Conservation (phyloP, 495 filamentous ascomycete genomes). For the Podospora sp. region DNA sequence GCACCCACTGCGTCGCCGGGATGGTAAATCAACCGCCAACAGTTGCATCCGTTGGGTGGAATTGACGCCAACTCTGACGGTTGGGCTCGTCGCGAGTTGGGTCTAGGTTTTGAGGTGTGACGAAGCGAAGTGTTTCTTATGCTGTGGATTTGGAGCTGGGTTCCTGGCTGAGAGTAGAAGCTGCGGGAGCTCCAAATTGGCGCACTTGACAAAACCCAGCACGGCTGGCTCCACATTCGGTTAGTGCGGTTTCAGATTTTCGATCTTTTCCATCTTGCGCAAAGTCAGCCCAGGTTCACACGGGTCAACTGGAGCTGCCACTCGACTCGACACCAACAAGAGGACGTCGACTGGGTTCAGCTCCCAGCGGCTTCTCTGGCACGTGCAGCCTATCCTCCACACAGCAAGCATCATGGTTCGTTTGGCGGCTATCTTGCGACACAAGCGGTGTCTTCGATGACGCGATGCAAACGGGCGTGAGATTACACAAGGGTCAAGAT, state of each 20-base stretch:
- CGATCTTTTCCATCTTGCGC: slow-evolving; percentile 10
- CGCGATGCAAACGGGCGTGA: neutral
- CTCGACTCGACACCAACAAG: neutral
- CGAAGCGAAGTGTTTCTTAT: neutral
- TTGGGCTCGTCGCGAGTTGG: neutral
- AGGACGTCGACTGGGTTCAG: neutral
- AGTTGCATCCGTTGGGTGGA: neutral
- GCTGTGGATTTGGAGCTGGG: neutral
- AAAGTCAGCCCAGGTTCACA: neutral
- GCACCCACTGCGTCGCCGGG: neutral
- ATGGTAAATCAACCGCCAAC: neutral
- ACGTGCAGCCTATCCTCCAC: neutral
- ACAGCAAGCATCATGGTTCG: neutral
- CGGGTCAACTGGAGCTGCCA: neutral
- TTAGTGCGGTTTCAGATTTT: slow-evolving; percentile 20
- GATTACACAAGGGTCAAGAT: neutral
- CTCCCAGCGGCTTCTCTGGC: neutral
- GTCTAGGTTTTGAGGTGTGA: neutral
- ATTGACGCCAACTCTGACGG: neutral
- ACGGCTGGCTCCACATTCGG: slow-evolving; percentile 6
- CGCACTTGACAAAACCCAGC: neutral
- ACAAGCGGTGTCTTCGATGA: neutral
- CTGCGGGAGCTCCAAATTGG: slow-evolving; percentile 8
- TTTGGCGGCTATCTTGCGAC: neutral
- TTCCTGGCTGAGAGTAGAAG: neutral